phyloP scores from a whole-genome alignment of 257 asterid species.

The Solanum ossicruentum region DNA sequence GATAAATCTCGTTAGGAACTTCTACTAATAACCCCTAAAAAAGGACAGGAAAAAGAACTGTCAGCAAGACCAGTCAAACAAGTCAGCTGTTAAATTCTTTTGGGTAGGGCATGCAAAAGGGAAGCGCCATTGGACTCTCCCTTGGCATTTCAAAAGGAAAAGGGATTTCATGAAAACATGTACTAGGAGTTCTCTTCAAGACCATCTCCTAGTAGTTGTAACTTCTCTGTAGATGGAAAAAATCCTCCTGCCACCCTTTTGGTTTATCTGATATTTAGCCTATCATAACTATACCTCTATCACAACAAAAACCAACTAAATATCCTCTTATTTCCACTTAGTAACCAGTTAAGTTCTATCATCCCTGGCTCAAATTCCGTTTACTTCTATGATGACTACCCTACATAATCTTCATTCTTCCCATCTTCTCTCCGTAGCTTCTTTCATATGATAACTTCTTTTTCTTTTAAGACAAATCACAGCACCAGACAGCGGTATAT shows the following conservation, averaged over 20 bases:
- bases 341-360: not conserved
- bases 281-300: not conserved
- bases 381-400: not conserved
- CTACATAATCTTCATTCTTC: not conserved
- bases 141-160: not conserved
- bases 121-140: not conserved
- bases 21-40: not conserved
- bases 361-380: not conserved
- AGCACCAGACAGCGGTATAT: not conserved
- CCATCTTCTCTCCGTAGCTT: not conserved
- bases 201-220: not conserved
- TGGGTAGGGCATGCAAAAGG: not conserved
- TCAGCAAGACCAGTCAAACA: not conserved
- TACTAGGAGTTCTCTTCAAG: not conserved
- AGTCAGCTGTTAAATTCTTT: not conserved
- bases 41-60: constrained; percentile 3
- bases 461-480: not conserved
- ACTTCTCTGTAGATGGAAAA: not conserved
- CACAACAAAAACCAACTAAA: not conserved
- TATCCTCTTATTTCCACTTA: not conserved
- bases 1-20: constrained; percentile 16
- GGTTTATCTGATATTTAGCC: not conserved
- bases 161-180: not conserved
- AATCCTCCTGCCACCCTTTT: not conserved
- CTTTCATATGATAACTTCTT: not conserved